Evolutionary conservation across 2,329 filamentous ascomycete genomes (phyloP).

Genomic region (Ampelomyces quisqualis): DNA sequence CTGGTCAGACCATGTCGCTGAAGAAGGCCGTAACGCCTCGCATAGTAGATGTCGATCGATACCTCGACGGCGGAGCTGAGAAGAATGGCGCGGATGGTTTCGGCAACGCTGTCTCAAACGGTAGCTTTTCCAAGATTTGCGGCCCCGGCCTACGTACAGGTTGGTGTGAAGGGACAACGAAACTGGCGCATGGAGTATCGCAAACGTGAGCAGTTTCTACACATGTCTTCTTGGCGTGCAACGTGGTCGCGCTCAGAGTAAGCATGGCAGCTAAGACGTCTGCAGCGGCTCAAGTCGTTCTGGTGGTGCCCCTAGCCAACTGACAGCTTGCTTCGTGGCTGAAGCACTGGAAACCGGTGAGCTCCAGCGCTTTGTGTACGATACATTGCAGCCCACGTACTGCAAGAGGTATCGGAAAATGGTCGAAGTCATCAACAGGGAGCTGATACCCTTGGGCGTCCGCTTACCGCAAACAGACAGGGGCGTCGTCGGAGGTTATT

Average conservation of each 20-base stretch:
- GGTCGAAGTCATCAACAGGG: conserved; percentile 58
- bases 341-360: conserved; percentile 55
- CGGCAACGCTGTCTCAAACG: conserved; percentile 82
- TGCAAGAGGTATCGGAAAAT: conserved; percentile 56
- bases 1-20: conserved; percentile 23
- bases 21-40: conserved; percentile 62
- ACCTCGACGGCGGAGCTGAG: conserved; percentile 60
- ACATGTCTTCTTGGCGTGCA: not conserved
- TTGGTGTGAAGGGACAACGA: conserved; percentile 76
- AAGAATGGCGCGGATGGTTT: conserved; percentile 59
- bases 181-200: conserved; percentile 60
- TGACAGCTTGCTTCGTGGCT: conserved; percentile 59
- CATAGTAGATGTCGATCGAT: conserved; percentile 74
- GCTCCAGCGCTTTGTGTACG: conserved; percentile 56
- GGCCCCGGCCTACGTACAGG: conserved; percentile 80
- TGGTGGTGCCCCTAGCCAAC: conserved; percentile 61
- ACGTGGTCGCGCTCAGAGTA: conserved; percentile 1
- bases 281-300: conserved; percentile 58
- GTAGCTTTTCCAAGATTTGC: conserved; percentile 84
- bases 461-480: conserved; percentile 46
- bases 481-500: conserved; percentile 74
- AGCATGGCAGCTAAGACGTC: conserved; percentile 22
- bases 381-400: conserved; percentile 59
- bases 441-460: conserved; percentile 66
- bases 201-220: conserved; percentile 53